Conservation (phyloP, 331 rosid species). For the Ulmus americana region DNA sequence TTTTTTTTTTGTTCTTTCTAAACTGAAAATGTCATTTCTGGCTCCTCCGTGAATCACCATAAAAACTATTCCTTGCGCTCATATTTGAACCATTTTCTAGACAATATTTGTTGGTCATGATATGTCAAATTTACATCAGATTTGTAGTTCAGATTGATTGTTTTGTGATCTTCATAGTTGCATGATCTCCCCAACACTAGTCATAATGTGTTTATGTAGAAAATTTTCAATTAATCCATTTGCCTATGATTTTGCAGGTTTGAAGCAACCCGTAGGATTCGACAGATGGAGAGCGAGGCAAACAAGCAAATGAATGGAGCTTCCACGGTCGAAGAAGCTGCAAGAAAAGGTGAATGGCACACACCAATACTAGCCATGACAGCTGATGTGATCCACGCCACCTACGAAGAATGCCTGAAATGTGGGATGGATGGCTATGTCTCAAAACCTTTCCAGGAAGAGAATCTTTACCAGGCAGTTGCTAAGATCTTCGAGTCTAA, state of each 20-base stretch:
- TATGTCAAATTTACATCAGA: no score
- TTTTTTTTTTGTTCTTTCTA: no score
- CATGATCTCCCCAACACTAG: background rate
- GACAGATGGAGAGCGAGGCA: slow-evolving; percentile 64
- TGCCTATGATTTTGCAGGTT: slow-evolving; percentile 42
- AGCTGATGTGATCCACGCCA: slow-evolving; percentile 93
- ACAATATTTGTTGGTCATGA: no score
- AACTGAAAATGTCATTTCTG: no score
- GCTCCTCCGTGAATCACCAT: no score
- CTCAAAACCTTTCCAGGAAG: slow-evolving; percentile 96
- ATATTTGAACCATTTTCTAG: no score
- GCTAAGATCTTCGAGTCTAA: slow-evolving; percentile 65
- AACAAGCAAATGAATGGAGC: slow-evolving; percentile 43
- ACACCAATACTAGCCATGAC: slow-evolving; percentile 91
- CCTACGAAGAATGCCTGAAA: slow-evolving; percentile 70
- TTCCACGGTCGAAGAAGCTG: slow-evolving; percentile 28
- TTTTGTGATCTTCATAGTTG: no score
- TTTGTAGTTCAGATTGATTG: no score
- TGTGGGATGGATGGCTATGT: slow-evolving; percentile 98
- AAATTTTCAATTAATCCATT: background rate
- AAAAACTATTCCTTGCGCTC: no score
- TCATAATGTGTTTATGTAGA: background rate
- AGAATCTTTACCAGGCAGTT: slow-evolving; percentile 86
- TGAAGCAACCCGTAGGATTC: slow-evolving; percentile 69
- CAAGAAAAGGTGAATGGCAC: slow-evolving; percentile 45